A percentile compares a stretch with the other conserved stretches of the same genome.
Evolutionary conservation across 2,329 filamentous ascomycete genomes (phyloP).

Genomic region (Aschersonia sp.): DNA sequence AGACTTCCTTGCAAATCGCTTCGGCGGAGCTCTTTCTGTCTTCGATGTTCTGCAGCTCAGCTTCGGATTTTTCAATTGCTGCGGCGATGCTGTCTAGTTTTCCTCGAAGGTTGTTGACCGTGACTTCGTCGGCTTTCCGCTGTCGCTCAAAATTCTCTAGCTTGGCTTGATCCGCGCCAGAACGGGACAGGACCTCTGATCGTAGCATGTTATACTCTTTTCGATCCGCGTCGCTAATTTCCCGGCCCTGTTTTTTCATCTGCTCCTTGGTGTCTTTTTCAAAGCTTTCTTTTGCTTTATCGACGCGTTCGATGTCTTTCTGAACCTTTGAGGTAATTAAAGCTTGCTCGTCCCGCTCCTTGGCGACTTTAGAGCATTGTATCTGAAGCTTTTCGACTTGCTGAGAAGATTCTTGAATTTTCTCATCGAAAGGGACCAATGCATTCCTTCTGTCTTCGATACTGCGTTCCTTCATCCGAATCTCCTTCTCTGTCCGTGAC

Average conservation of each 20-base stretch:
- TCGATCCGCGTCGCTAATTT: slow-evolving; percentile 72
- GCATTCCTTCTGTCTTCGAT: slow-evolving; percentile 77
- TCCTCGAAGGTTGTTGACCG: slow-evolving; percentile 74
- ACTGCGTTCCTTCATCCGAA: slow-evolving; percentile 72
- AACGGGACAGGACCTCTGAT: slow-evolving; percentile 70
- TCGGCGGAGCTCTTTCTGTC: slow-evolving; percentile 54
- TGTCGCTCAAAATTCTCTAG: slow-evolving; percentile 80
- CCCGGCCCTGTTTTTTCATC: slow-evolving; percentile 73
- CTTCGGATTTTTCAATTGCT: slow-evolving; percentile 57
- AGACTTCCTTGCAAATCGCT: slow-evolving; percentile 49
- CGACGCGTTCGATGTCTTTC: slow-evolving; percentile 69
- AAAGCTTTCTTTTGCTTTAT: slow-evolving; percentile 79
- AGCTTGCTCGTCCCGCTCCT: slow-evolving; percentile 61
- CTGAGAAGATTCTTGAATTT: slow-evolving; percentile 63
- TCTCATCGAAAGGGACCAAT: slow-evolving; percentile 82
- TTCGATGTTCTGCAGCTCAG: slow-evolving; percentile 53
- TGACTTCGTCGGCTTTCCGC: slow-evolving; percentile 81
- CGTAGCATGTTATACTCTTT: slow-evolving; percentile 80
- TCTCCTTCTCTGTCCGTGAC: slow-evolving; percentile 66
- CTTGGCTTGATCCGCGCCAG: slow-evolving; percentile 66
- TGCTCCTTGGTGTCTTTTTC: slow-evolving; percentile 77
- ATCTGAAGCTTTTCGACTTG: slow-evolving; percentile 55
- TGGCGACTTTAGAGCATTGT: slow-evolving; percentile 55
- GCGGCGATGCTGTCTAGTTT: slow-evolving; percentile 71
- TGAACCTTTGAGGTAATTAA: slow-evolving; percentile 57